Evolutionary conservation across 2,329 filamentous ascomycete genomes (phyloP).

Genomic region (Grosmannia clavigera): DNA sequence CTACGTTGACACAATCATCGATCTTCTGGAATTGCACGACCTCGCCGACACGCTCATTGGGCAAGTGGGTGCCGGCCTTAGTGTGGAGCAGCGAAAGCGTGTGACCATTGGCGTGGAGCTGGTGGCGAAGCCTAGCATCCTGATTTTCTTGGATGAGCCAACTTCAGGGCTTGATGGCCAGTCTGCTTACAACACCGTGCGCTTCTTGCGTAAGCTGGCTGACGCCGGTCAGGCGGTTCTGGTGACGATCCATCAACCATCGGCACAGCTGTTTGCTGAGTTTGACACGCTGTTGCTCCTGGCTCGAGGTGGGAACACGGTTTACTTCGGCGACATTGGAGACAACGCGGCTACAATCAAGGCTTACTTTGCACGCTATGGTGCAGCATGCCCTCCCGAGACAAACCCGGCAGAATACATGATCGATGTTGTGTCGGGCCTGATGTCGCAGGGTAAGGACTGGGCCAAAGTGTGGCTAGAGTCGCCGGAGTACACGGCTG

Average conservation of each 20-base stretch:
- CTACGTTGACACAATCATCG: slow-evolving; percentile 70
- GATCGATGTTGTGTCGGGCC: slow-evolving; percentile 46
- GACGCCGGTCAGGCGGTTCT: slow-evolving; percentile 54
- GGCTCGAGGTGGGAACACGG: slow-evolving; percentile 49
- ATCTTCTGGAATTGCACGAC: slow-evolving; percentile 38
- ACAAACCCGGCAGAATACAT: slow-evolving; percentile 71
- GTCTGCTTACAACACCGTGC: slow-evolving; percentile 52
- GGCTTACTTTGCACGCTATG: slow-evolving; percentile 55
- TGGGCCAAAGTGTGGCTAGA: slow-evolving; percentile 25
- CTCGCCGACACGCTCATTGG: slow-evolving; percentile 36
- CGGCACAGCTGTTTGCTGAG: slow-evolving; percentile 50
- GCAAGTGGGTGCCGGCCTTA: slow-evolving; percentile 36
- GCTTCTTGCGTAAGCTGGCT: slow-evolving; percentile 56
- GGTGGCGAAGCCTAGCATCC: slow-evolving; percentile 44
- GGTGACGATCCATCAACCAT: slow-evolving; percentile 60
- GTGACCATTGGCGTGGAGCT: slow-evolving; percentile 51
- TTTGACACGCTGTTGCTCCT: slow-evolving; percentile 56
- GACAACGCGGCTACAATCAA: slow-evolving; percentile 36
- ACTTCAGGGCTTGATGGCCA: slow-evolving; percentile 56
- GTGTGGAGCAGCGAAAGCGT: slow-evolving; percentile 39
- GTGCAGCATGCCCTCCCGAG: slow-evolving; percentile 45
- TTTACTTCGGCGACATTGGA: slow-evolving; percentile 54
- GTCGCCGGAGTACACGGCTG: slow-evolving; percentile 21
- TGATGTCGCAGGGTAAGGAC: slow-evolving; percentile 30
- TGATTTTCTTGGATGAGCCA: slow-evolving; percentile 51